Percentiles rank a stretch among this genome's conserved stretches.
These are phyloP conservation scores for Elongisporangium prolatum DNA, from an alignment of 352 stramenopile species.

Conservation along the genomic window DNA sequence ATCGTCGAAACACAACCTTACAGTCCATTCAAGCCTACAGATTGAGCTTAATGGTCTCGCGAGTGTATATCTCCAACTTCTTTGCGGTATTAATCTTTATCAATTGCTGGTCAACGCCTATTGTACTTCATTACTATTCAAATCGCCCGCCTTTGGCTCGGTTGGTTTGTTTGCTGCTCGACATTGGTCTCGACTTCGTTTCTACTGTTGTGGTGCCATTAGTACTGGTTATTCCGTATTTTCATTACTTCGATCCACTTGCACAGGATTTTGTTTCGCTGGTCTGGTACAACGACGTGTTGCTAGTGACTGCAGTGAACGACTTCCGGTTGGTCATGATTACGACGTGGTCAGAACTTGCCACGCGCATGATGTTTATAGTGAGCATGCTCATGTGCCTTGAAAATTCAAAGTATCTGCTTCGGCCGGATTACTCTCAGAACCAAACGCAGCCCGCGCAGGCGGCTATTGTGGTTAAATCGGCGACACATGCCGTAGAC, in stretches of 20 bases:
- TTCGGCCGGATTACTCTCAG: constrained; percentile 1
- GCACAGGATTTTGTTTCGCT: constrained; percentile 9
- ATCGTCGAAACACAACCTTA: constrained; percentile 16
- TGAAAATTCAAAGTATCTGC: constrained; percentile 17
- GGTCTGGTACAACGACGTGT: constrained; percentile 24
- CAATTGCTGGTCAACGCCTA: constrained; percentile 19
- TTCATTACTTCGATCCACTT: constrained; percentile 6
- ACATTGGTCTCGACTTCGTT: constrained; percentile 17
- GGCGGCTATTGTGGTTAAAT: too few species aligned
- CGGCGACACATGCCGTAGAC: too few species aligned
- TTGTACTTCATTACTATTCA: constrained; percentile 7
- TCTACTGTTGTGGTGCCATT: constrained; percentile 13
- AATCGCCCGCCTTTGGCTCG: constrained; percentile 7
- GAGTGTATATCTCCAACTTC: constrained; percentile 11
- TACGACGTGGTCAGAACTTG: constrained; percentile 17
- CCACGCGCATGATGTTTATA: constrained; percentile 14
- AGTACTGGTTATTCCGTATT: constrained; percentile 9
- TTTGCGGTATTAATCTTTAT: constrained; percentile 15
- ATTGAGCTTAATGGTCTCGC: constrained; percentile 18
- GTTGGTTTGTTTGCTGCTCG: constrained; percentile 15
- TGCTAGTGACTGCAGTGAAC: constrained; percentile 16
- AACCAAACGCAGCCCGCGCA: neutral
- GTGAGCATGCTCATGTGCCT: constrained; percentile 15
- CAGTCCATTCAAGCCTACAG: constrained; percentile 21
- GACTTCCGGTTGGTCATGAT: constrained; percentile 22